phyloP scores from a whole-genome alignment of 805 yeast genomes.

The Myxozyma neglecta region DNA sequence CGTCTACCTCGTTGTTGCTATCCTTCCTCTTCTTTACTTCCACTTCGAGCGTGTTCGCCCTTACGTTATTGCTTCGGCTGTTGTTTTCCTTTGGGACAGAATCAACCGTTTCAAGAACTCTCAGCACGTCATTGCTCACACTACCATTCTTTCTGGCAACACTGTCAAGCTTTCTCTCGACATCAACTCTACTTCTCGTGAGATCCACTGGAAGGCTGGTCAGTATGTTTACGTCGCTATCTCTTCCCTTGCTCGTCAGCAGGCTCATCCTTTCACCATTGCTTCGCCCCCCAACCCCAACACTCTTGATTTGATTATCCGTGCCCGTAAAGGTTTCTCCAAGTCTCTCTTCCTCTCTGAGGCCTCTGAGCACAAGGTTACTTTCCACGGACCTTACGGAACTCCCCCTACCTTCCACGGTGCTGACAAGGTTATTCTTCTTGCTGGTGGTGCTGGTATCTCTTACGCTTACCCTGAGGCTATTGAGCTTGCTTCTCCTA shows the following conservation, averaged over 20 bases:
- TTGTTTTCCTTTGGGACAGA: slow-evolving; percentile 31
- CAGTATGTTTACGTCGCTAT: slow-evolving; percentile 31
- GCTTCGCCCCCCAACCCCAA: slow-evolving; percentile 33
- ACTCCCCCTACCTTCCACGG: slow-evolving; percentile 32
- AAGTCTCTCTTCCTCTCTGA: slow-evolving; percentile 30
- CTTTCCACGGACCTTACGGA: slow-evolving; percentile 33
- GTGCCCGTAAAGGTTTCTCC: slow-evolving; percentile 40
- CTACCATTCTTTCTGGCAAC: slow-evolving; percentile 31
- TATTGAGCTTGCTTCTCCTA: slow-evolving; percentile 26
- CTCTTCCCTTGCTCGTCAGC: slow-evolving; percentile 27
- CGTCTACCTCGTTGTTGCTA: slow-evolving; percentile 32
- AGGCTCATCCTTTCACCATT: slow-evolving; percentile 33
- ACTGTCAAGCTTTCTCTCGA: slow-evolving; percentile 31
- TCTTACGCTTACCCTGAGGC: slow-evolving; percentile 38
- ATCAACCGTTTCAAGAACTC: slow-evolving; percentile 30
- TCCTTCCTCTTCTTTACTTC: slow-evolving; percentile 31
- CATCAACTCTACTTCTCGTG: slow-evolving; percentile 29
- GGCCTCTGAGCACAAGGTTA: slow-evolving; percentile 31
- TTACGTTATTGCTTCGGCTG: slow-evolving; percentile 31
- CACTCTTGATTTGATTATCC: slow-evolving; percentile 36
- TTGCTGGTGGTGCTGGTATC: slow-evolving; percentile 41
- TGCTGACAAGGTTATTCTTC: slow-evolving; percentile 33
- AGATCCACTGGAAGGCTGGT: slow-evolving; percentile 33
- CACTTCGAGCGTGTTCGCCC: slow-evolving; percentile 33
- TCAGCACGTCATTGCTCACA: slow-evolving; percentile 26